phyloP scores from a whole-genome alignment of 306 rosid species.

The Hippophae rhamnoides region DNA sequence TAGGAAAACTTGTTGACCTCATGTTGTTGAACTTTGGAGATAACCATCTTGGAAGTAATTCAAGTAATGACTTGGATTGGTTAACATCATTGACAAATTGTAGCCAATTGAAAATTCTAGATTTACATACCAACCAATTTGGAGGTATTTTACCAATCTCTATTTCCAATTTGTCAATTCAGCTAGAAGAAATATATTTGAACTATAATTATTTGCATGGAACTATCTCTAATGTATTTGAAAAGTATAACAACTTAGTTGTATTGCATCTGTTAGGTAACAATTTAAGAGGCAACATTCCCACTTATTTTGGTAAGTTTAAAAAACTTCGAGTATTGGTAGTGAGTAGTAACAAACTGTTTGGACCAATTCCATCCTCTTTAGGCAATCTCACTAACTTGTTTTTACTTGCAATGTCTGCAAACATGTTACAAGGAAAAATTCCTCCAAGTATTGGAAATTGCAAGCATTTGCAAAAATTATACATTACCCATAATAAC shows the following conservation, averaged over 20 bases:
- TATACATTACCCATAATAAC: too few species aligned
- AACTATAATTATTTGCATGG: background rate
- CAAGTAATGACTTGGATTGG: constrained; percentile 16
- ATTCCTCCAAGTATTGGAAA: background rate
- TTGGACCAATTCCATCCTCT: background rate
- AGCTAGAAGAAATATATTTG: background rate
- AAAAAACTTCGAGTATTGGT: background rate
- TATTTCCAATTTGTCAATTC: background rate
- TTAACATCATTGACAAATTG: background rate
- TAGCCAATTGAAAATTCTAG: background rate
- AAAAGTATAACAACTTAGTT: background rate
- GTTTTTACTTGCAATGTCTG: background rate
- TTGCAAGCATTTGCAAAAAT: background rate
- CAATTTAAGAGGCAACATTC: background rate
- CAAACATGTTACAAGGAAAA: background rate
- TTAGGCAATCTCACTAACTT: background rate
- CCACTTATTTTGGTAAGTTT: background rate
- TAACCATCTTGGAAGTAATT: constrained; percentile 23
- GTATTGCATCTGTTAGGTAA: background rate
- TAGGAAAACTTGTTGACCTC: constrained; percentile 15
- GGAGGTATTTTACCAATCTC: background rate
- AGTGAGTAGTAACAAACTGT: background rate
- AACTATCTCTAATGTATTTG: background rate
- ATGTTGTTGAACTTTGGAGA: fast-evolving
- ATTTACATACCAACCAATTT: background rate